Evolutionary conservation across 805 yeast species (phyloP).

Genomic region (Sungouiozyma ichnusensis): DNA sequence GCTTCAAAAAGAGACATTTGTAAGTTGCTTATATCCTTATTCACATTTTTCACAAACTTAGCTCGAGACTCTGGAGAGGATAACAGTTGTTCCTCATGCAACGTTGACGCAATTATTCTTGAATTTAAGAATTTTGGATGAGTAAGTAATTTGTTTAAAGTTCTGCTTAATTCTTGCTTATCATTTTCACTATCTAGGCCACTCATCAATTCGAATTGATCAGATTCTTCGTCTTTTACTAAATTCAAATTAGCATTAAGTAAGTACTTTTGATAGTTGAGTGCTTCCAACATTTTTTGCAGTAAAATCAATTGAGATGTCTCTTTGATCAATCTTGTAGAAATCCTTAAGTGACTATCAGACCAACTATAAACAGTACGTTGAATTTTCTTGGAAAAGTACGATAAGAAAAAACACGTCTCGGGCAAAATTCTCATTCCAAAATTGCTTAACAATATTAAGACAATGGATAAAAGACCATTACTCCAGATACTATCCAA

Average conservation of each 20-base stretch:
- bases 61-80: constrained; percentile 37
- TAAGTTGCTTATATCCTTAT: constrained; percentile 43
- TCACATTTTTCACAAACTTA: constrained; percentile 37
- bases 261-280: constrained; percentile 44
- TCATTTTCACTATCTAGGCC: constrained; percentile 54
- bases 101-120: constrained; percentile 49
- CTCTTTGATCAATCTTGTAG: constrained; percentile 48
- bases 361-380: constrained; percentile 63
- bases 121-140: constrained; percentile 80
- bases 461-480: constrained; percentile 62
- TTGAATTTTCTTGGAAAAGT: constrained; percentile 57
- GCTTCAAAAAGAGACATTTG: constrained; percentile 29
- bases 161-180: constrained; percentile 47
- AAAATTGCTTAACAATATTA: constrained; percentile 48
- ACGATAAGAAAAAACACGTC: constrained; percentile 47
- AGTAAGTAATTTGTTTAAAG: constrained; percentile 61
- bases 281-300: constrained; percentile 43
- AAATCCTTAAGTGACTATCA: constrained; percentile 30
- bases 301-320: constrained; percentile 59
- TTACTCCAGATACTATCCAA: constrained; percentile 78
- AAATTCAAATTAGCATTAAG: constrained; percentile 13
- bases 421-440: constrained; percentile 59
- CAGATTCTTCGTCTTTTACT: constrained; percentile 10
- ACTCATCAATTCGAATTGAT: constrained; percentile 33
- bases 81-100: constrained; percentile 52